These are phyloP conservation scores for Eremomyces bilateralis DNA, from an alignment of 495 filamentous ascomycete genomes.

Conservation along the genomic window DNA sequence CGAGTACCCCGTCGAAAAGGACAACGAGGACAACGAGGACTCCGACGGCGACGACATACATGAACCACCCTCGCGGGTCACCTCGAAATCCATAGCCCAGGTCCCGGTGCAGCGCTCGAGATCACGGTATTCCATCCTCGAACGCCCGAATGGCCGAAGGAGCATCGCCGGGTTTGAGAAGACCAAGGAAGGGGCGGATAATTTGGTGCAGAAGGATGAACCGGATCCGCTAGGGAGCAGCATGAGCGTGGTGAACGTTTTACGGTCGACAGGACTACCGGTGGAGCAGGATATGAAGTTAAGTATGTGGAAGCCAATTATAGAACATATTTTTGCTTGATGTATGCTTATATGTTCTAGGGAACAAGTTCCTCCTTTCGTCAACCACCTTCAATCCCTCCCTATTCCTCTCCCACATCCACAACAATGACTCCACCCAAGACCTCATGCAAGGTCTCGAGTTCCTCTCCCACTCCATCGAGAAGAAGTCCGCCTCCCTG, in stretches of 20 bases:
- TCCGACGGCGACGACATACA: no score
- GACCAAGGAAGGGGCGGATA: conserved; percentile 44
- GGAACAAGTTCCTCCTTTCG: conserved; percentile 80
- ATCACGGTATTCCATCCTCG: conserved; percentile 67
- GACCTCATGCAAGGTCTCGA: conserved; percentile 60
- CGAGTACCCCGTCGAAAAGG: conserved; percentile 71
- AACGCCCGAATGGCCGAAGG: conserved; percentile 43
- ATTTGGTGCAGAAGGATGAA: conserved; percentile 68
- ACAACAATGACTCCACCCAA: conserved; percentile 61
- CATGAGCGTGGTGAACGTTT: conserved; percentile 61
- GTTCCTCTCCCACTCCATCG: conserved; percentile 68
- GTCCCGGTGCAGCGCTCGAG: conserved; percentile 32
- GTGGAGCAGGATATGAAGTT: conserved; percentile 69
- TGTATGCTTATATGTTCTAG: conserved; percentile 19
- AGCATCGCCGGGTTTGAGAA: conserved; percentile 49
- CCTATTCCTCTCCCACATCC: conserved; percentile 77
- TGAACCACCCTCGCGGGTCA: conserved; percentile 19
- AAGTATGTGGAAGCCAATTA: conserved; percentile 27
- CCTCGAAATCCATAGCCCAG: conserved; percentile 7
- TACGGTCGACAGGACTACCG: conserved; percentile 52
- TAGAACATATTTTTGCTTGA: neutral
- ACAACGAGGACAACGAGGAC: conserved; percentile 46
- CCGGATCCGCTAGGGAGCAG: conserved; percentile 67
- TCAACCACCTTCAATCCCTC: conserved; percentile 89
- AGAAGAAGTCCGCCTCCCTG: conserved; percentile 86